Percentiles rank a stretch among this genome's conserved stretches.
These are phyloP conservation scores for Dactylellina drechsleri DNA, from an alignment of 2,329 filamentous ascomycete genomes.

Conservation along the genomic window DNA sequence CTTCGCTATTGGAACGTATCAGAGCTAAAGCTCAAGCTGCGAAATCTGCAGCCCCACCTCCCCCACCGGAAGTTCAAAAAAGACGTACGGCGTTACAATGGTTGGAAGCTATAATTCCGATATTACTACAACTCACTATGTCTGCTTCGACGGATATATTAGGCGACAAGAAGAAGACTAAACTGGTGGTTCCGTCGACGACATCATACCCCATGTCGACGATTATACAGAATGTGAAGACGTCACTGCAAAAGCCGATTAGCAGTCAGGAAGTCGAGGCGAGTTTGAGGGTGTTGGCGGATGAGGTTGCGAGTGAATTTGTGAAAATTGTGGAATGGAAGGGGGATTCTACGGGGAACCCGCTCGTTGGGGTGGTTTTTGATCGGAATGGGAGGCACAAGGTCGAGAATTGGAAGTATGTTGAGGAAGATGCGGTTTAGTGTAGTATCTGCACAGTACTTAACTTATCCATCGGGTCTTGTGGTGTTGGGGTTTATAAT, in stretches of 20 bases:
- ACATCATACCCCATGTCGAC: slow-evolving; percentile 44
- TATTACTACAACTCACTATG: slow-evolving; percentile 37
- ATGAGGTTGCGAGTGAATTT: slow-evolving; percentile 49
- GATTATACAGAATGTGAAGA: slow-evolving; percentile 41
- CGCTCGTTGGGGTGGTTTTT: slow-evolving; percentile 44
- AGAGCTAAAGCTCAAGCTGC: slow-evolving; percentile 40
- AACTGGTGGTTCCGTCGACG: slow-evolving; percentile 35
- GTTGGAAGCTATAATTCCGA: slow-evolving; percentile 50
- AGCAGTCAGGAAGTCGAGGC: slow-evolving; percentile 34
- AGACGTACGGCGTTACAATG: slow-evolving; percentile 39
- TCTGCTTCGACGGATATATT: slow-evolving; percentile 10
- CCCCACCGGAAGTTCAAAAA: slow-evolving; percentile 26
- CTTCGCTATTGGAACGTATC: slow-evolving; percentile 37
- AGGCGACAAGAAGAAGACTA: slow-evolving; percentile 6
- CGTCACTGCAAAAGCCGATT: slow-evolving; percentile 43
- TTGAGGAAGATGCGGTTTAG: slow-evolving; percentile 40
- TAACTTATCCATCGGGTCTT: neutral
- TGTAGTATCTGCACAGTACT: slow-evolving; percentile 4
- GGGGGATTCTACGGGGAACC: slow-evolving; percentile 43
- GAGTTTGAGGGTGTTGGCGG: slow-evolving; percentile 39
- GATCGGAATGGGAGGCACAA: slow-evolving; percentile 38
- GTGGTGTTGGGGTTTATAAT: no score
- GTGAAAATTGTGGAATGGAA: slow-evolving; percentile 53
- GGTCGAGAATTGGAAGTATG: slow-evolving; percentile 46
- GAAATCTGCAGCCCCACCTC: slow-evolving; percentile 21